Evolutionary conservation across 1,284 basidiomycete species (phyloP).

Genomic region (Fomitopsis betulina): DNA sequence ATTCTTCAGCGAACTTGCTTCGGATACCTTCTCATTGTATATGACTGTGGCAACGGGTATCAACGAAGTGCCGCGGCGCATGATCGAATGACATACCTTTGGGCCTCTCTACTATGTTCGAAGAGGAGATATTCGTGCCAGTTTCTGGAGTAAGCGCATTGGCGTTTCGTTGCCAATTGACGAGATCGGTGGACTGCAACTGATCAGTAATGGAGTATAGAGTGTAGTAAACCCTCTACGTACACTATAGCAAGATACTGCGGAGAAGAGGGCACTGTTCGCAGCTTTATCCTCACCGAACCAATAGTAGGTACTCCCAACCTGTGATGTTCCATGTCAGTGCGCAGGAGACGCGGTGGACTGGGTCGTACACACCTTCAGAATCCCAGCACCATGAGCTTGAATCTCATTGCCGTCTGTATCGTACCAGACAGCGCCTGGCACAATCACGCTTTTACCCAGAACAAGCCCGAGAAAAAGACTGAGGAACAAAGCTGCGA

Average conservation of each 20-base stretch:
- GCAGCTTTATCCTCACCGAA: constrained; percentile 60
- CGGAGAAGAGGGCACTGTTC: constrained; percentile 52
- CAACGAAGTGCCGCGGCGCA: neutral
- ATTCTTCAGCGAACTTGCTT: neutral
- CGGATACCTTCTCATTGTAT: constrained; percentile 44
- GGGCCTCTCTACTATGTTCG: constrained; percentile 60
- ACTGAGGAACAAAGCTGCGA: neutral
- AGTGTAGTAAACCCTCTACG: constrained; percentile 3
- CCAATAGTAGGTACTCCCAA: constrained; percentile 58
- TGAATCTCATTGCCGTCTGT: constrained; percentile 60
- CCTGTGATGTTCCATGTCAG: constrained; percentile 26
- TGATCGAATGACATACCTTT: constrained; percentile 41
- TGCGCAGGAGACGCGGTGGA: neutral
- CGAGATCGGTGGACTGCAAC: constrained; percentile 46
- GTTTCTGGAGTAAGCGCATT: constrained; percentile 50
- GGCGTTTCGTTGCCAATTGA: constrained; percentile 53
- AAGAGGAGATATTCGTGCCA: constrained; percentile 53
- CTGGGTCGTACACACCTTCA: constrained; percentile 43
- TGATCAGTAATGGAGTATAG: neutral
- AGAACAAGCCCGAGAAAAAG: neutral
- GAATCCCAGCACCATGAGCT: constrained; percentile 56
- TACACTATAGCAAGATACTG: constrained; percentile 58
- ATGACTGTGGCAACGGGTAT: constrained; percentile 33
- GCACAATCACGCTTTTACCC: constrained; percentile 29
- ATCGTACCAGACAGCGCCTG: constrained; percentile 62